Conservation (phyloP, 106 monocot species). For the Dendrobium nobile region DNA sequence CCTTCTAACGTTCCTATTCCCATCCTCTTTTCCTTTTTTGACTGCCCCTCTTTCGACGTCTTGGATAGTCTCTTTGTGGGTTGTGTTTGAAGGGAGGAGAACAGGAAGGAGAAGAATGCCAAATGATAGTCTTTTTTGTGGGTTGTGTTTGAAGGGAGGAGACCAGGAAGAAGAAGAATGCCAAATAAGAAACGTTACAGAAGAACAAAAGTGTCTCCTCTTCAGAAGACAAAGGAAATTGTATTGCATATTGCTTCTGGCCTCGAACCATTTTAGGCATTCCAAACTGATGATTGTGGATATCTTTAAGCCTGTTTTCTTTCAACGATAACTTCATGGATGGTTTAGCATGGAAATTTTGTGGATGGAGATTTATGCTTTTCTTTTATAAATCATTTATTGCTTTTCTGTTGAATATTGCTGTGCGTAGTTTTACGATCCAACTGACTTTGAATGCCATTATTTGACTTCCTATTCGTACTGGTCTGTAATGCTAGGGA, state of each 20-base stretch:
- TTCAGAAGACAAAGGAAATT: background rate
- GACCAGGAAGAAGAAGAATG: background rate
- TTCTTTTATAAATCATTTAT: background rate
- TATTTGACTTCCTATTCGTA: background rate
- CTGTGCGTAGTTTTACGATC: background rate
- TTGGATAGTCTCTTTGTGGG: no score
- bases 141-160: background rate
- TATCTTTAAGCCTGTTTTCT: background rate
- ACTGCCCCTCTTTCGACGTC: no score
- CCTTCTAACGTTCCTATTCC: no score
- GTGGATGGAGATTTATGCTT: background rate
- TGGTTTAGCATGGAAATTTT: background rate
- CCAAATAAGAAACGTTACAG: background rate
- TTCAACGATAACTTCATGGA: background rate
- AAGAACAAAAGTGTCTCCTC: background rate
- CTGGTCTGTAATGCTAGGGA: background rate
- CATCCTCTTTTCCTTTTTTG: no score
- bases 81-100: background rate
- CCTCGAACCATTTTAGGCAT: background rate
- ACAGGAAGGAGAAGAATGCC: background rate
- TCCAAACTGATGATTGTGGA: background rate
- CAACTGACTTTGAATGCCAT: background rate
- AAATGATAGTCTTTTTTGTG: background rate
- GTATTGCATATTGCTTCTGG: background rate
- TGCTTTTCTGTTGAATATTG: background rate